Percentiles rank a stretch among this genome's conserved stretches.
Conservation (phyloP, 176 grass and related monocot species). For the Aechmea fasciata region DNA sequence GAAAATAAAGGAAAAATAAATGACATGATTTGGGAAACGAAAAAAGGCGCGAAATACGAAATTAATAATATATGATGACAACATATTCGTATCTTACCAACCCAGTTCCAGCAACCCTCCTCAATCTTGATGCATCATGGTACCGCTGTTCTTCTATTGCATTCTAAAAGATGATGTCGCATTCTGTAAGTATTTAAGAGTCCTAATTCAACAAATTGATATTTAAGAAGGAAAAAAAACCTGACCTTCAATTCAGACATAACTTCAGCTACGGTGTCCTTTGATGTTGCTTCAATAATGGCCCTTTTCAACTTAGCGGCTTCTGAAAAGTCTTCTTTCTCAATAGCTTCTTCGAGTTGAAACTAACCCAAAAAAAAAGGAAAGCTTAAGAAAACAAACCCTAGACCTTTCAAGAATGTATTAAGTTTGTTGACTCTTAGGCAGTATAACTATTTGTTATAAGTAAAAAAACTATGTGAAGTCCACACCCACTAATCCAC, state of each 20-base stretch:
- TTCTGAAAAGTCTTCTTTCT: slow-evolving; percentile 76
- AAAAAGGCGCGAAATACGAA: too few species aligned
- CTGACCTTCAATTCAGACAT: slow-evolving; percentile 82
- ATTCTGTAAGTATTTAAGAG: not conserved
- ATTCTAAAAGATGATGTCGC: slow-evolving; percentile 22
- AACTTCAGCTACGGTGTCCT: slow-evolving; percentile 57
- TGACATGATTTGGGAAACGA: too few species aligned
- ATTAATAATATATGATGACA: too few species aligned
- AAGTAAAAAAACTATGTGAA: too few species aligned
- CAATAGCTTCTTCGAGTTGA: slow-evolving; percentile 93
- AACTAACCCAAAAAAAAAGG: slow-evolving; percentile 34
- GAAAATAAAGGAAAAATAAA: not conserved
- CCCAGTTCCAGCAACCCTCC: slow-evolving; percentile 58
- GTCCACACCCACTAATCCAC: too few species aligned
- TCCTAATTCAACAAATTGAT: not conserved
- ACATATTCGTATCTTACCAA: slow-evolving; percentile 36
- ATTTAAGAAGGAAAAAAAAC: not conserved
- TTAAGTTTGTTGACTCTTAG: not conserved
- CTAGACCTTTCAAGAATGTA: not conserved
- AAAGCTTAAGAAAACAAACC: not conserved
- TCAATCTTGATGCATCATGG: slow-evolving; percentile 77
- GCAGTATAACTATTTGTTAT: too few species aligned
- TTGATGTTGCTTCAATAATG: slow-evolving; percentile 43
- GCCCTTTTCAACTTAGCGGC: slow-evolving; percentile 59
- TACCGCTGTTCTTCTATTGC: slow-evolving; percentile 80